Base-by-base conservation (phyloP, 371 early-diverging fungal species). In the Mucor plumbeus region DNA sequence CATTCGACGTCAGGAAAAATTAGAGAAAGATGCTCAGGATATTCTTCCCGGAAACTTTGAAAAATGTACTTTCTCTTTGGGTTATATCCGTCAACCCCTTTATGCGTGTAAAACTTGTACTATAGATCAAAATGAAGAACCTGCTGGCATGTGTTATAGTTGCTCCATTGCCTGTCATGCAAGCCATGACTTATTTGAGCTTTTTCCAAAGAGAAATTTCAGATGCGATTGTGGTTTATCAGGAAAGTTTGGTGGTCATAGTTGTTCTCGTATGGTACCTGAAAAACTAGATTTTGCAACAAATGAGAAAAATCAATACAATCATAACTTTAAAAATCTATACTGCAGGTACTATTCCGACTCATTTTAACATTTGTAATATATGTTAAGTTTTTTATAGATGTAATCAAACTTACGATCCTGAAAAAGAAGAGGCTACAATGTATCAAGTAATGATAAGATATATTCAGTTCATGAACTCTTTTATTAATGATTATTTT, bases 211-310 rank as follows among this genome's bases (percentile, higher is more conserved):
- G 67, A 83, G 95, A 0, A 64, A 78, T 55, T 96, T 95, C 68
- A 85, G 91, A 17, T 97, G 97, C 75, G 95, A 95, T 74, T 95
- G 97, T 69, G 96, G 95, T 4, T 31, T 80, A 17, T 82, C 85
- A 0, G 64, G 56, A 13, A 84, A 84, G 62, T 82, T 89, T 54
- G 70, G 72, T 33, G 67, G 57, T 5, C 63, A 69, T 26, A 54
- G 67, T 14, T 89, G 88, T 54, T 50, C 72, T 35, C 68, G 85
- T 15, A 63, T 57, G 43, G 60, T 70, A 26, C 70, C 63, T 48
- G 61, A 72, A 1, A 88, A 87, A 53, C 63, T 75, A 40, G 72
- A 68, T 9, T 74, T 69, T 0, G 56, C 72, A 11, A 38, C 56
- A 31, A 94, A 94, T 65, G 72, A 71, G 4, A 67, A 88, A 39